Base-by-base conservation (phyloP, 2,329 filamentous ascomycete species). In the Dothidotthia symphoricarpi region DNA sequence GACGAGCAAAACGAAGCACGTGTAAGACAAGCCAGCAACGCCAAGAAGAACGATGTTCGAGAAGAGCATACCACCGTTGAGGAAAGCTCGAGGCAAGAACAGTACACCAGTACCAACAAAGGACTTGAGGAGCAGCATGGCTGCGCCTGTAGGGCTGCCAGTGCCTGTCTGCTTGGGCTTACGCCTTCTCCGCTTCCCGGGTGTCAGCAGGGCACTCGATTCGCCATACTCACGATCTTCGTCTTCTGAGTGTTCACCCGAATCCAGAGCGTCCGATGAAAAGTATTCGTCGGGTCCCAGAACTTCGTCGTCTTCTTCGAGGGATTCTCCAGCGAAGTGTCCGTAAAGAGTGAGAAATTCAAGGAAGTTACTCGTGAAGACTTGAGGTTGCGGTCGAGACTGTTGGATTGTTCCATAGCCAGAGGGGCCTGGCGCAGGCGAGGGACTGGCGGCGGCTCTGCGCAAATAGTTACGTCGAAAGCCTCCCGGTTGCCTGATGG, bases 1-100 rank as follows among this genome's bases (percentile, higher is more conserved):
- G 47, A 96, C 89, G 22, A 98, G 78, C 11, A 98, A 76, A 28
- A 98, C 89, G 69, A 98, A 98, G 71, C 90, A 96, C 73, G 96
- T 95, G 70, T 95, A 98, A 64, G 90, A 96, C 42, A 98, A 74
- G 2, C 79, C 73, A 6, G 93, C 90, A 12, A 98, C 88, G 26
- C 76, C 78, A 15, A 98, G 74, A n/a, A 98, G 78, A 12, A 98
- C 86, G 34, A 94, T 50, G 61, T 94, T 95, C 57, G 89, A 95
- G 69, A 98, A 98, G 12, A 95, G 72, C 90, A 98, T 97, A 41
- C 93, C 93, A 36, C 93, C 93, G 58, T 95, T 98, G 49, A 96
- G 78, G 63, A 93, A 98, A 4, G 93, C 91, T 31, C 89, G 83
- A 0, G 91, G 91, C 24, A 97, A 73, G 71, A 97, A 97, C 12